Evolutionary conservation across 1,139 yeast genomes (phyloP), one percentile per base, ranked within the genome.

Genomic region (Geotrichum aggregatum): DNA sequence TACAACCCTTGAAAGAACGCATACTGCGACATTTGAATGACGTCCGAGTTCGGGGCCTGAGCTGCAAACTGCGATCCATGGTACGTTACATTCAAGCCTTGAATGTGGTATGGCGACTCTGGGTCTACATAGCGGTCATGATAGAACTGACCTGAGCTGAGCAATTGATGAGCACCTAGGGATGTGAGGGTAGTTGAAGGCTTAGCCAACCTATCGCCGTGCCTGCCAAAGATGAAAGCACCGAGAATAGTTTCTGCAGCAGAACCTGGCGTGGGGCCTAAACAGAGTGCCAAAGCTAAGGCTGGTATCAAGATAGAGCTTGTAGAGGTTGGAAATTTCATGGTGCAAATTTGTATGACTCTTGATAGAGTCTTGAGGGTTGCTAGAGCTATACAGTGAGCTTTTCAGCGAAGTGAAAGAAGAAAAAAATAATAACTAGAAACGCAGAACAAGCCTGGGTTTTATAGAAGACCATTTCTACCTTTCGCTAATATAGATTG

Each of bases 1-100:
- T 71, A 75, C 31, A 75, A 59, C 31, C 78, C 78, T 59, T 75
- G 78, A 44, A 74, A 58, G 61, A 73, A 74, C 3, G 75, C 68
- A 50, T 65, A 49, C 54, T 72, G 75, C 16, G 75, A 69, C 62
- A 67, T 68, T 40, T 66, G 64, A 48, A 74, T 63, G 28, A 73
- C 76, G 34, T 65, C 66, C 19, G 68, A 61, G 48, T 61, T 57
- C 6, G 73, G 65, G 10, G 68, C 67, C 53, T 69, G 70, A 6
- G 73, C 71, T 36, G 61, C 58, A 36, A 67, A 57, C 49, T 71
- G 66, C 22, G 66, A 62, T 26, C 61, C 58, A 28, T 64, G 61
- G 58, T 67, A 74, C 33, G 69, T 64, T 33, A 56, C 61, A 35
- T 59, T 57, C 11, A 64, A 55, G 14, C 65, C 63, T 2, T 58